A percentile compares a stretch with the other conserved stretches of the same genome.
Conservation (phyloP, 2,329 filamentous ascomycete genomes). For the Hysterium pulicare region DNA sequence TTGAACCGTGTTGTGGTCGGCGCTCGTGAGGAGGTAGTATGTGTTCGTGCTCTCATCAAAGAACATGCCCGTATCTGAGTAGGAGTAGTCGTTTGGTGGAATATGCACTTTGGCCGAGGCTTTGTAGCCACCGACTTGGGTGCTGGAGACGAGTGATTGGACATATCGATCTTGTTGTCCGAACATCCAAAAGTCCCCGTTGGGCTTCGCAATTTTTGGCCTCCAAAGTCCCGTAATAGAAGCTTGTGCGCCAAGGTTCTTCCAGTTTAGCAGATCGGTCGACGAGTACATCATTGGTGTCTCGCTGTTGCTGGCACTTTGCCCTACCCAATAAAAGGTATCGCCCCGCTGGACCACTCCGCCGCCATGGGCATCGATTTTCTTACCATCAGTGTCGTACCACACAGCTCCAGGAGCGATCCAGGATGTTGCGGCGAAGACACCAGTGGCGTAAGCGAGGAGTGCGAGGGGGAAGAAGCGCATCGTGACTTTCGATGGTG, state of each 20-base stretch:
- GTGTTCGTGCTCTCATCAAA: constrained; percentile 29
- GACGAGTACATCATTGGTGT: constrained; percentile 41
- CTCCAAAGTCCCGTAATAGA: constrained; percentile 39
- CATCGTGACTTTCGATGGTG: too few species aligned
- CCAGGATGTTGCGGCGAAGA: constrained; percentile 26
- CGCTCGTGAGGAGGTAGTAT: constrained; percentile 41
- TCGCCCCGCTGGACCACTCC: constrained; percentile 35
- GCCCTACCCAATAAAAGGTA: constrained; percentile 43
- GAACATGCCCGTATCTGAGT: constrained; percentile 44
- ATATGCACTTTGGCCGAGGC: constrained; percentile 30
- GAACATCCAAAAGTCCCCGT: constrained; percentile 38
- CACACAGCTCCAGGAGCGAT: constrained; percentile 41
- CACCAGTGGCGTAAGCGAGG: not conserved
- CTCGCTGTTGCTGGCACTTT: constrained; percentile 34
- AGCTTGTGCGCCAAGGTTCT: constrained; percentile 28
- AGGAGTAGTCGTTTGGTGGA: constrained; percentile 38
- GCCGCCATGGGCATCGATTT: constrained; percentile 43
- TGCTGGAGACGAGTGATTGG: constrained; percentile 34
- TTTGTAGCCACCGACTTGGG: constrained; percentile 32
- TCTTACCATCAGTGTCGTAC: constrained; percentile 38
- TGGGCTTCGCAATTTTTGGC: constrained; percentile 42
- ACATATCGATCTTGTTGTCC: constrained; percentile 30
- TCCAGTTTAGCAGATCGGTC: constrained; percentile 42
- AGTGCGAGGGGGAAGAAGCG: constrained; percentile 3
- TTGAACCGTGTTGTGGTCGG: constrained; percentile 42